Base-by-base conservation (phyloP, 73 alveolate species). In the Durusdinium trenchii region DNA sequence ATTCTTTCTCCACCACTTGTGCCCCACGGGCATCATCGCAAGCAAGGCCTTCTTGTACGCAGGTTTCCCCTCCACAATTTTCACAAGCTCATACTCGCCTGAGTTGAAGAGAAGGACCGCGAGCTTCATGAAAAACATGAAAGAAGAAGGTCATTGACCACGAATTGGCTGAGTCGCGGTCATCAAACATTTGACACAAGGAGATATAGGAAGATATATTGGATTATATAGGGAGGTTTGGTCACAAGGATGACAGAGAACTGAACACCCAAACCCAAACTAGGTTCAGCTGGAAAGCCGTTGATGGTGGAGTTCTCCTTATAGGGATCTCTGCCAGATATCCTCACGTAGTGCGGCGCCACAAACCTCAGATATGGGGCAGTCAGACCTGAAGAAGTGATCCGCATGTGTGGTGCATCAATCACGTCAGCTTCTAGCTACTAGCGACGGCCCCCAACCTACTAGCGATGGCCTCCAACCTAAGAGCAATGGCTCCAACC, bases 51-150 rank as follows among this genome's bases (percentile, higher is more conserved):
- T 91, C 45, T 91, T 91, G 98, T 91, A 91, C 38, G 98, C 62
- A 16, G 98, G 98, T 54, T 91, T 91, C 38, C 98, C 98, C 89
- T 91, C 98, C 76, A 91, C 98, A 54, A 91, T 91, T 76, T 91
- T 91, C 45, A 69, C 98, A 60, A 91, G 98, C 60, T 91, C 98
- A 50, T 91, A 91, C 40, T 91, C 98, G 54, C 98, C 98, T 91
- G 23, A 50, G 61, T 7, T 3, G 9, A 30, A 35, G 48, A 40
- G 51, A 73, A n/a, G n/a, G 9, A 18, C 51, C 51, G 30, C 73
- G 73, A 60, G 73, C 30, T 60, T 32, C 73, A 2, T 23, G 73
- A 2, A 32, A 23, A 32, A 60, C 18, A 23, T 60, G 73, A 23
- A 60, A 60, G 73, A 60, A 60, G 1, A 32, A 60, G 73, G n/a